Evolutionary conservation across 2,329 filamentous ascomycete species (phyloP), one percentile per base, ranked within the genome.

Genomic region (Pseudovirgaria hyperparasitica): DNA sequence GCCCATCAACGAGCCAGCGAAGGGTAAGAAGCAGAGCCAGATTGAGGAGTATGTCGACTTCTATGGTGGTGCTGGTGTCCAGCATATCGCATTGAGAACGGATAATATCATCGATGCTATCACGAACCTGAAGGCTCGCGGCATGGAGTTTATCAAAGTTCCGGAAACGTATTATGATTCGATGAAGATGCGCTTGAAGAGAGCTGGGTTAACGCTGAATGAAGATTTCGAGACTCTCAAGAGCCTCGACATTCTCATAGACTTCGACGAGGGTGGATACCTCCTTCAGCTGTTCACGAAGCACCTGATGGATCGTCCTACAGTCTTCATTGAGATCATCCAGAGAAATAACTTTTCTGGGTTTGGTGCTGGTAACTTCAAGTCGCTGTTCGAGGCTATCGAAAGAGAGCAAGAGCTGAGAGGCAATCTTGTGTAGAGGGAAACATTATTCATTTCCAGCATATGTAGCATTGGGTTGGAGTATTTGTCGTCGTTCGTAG

Each of bases 1-100:
- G 85, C 87, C 87, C 45, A 92, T 96, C 69, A 94, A 94, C 63
- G 86, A 94, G 60, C 87, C 87, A 2, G 87, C 87, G 1, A 63
- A 71, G 2, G 87, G 86, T 32, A 90, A 90, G 62, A 87, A 82
- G 58, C 82, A 84, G 55, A 82, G 76, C 8, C 87, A 96, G 60
- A 94, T 96, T 42, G 86, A 94, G 55, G 87, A 94, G 31, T 64
- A 62, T 31, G 75, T 94, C 39, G 67, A 82, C 50, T 94, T 90
- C 65, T 92, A 93, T 62, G 72, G 77, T 26, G 87, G 87, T 1
- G 64, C 86, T 0, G 87, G 87, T 24, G 84, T 94, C 1, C 87
- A 94, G 62, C 87, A 94, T 59, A 90, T 94, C 39, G 87, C 86
- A 9, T 71, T 94, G 11, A 73, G 78, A 11, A 94, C 86, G 0